Conservation (phyloP, 331 rosid genomes). For the Arachis monticola region DNA sequence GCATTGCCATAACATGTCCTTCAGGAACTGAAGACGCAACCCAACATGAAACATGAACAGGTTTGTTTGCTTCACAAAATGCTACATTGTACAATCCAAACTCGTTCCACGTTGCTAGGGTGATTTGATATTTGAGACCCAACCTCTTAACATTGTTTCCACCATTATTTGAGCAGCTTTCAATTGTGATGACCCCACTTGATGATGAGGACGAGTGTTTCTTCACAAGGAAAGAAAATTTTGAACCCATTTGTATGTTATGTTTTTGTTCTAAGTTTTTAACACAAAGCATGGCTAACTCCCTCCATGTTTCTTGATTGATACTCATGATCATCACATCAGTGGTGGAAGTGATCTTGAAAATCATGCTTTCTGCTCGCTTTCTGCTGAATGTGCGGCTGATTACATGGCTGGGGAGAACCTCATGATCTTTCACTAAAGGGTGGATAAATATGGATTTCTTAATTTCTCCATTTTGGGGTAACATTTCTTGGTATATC, state of each 20-base stretch:
- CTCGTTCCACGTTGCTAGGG: conserved; percentile 42
- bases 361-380: conserved; percentile 34
- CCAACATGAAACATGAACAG: conserved; percentile 51
- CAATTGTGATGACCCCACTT: conserved; percentile 33
- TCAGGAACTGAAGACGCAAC: conserved; percentile 24
- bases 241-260: conserved; percentile 25
- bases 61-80: conserved; percentile 47
- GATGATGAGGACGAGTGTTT: neutral
- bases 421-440: neutral
- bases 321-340: conserved; percentile 2
- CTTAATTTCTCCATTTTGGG: conserved; percentile 6
- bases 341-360: conserved; percentile 33
- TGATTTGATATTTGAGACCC: neutral
- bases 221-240: conserved; percentile 38
- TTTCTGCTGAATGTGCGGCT: conserved; percentile 30
- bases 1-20: conserved; percentile 27
- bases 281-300: conserved; percentile 54
- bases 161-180: conserved; percentile 31
- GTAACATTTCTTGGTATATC: conserved; percentile 43
- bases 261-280: conserved; percentile 43
- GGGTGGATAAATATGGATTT: conserved; percentile 45
- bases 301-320: conserved; percentile 10
- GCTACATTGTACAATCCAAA: conserved; percentile 43
- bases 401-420: conserved; percentile 21
- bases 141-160: neutral